Evolutionary conservation across 2,329 filamentous ascomycete genomes (phyloP).

Genomic region (Fusarium cyanostomum): DNA sequence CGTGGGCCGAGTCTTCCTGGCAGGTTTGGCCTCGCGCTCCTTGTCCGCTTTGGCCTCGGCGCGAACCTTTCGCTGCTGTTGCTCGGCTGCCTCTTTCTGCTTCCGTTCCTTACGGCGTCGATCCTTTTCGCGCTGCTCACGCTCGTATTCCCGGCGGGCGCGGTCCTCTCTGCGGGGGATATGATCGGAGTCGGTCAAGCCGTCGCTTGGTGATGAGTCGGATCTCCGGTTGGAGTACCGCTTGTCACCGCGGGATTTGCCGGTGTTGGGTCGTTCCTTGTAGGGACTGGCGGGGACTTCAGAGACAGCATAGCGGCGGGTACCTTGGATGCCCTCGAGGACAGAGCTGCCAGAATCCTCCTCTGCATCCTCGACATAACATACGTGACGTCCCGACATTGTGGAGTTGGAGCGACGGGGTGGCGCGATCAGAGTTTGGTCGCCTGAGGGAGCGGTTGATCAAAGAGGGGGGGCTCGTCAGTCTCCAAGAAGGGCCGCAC

Average conservation of each 20-base stretch:
- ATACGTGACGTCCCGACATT: slow-evolving; percentile 56
- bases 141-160: slow-evolving; percentile 41
- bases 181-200: slow-evolving; percentile 55
- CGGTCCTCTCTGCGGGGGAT: slow-evolving; percentile 50
- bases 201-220: slow-evolving; percentile 49
- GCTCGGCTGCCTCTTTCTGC: slow-evolving; percentile 39
- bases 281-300: slow-evolving; percentile 54
- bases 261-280: slow-evolving; percentile 63
- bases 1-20: slow-evolving; percentile 44
- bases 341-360: slow-evolving; percentile 59
- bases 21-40: slow-evolving; percentile 42
- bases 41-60: slow-evolving; percentile 40
- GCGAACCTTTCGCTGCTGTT: slow-evolving; percentile 37
- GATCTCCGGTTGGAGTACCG: slow-evolving; percentile 47
- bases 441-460: slow-evolving; percentile 33
- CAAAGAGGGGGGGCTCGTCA: slow-evolving; percentile 35
- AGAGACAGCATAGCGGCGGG: slow-evolving; percentile 58
- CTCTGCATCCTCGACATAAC: slow-evolving; percentile 62
- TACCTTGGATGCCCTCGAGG: slow-evolving; percentile 52
- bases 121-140: slow-evolving; percentile 44
- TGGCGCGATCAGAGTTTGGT: slow-evolving; percentile 35
- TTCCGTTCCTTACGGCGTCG: slow-evolving; percentile 44
- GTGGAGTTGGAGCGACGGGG: slow-evolving; percentile 36
- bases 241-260: slow-evolving; percentile 58
- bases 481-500: slow-evolving; percentile 43